Conservation (phyloP, 805 yeast species). For the Sugiyamaella valdiviana region DNA sequence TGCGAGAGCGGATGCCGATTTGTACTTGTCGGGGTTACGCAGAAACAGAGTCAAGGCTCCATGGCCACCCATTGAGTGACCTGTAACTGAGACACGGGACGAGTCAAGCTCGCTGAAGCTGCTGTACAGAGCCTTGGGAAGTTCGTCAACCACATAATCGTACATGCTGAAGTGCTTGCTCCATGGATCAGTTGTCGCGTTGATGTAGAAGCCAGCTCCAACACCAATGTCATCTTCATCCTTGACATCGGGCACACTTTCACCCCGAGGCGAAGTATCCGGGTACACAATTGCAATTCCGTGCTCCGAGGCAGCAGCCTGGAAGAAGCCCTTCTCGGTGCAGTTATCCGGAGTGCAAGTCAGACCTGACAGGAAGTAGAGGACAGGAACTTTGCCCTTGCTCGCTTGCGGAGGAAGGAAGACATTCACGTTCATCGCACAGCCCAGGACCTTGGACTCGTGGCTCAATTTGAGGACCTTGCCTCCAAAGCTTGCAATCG, state of each 20-base stretch:
- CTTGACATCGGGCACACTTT: constrained; percentile 67
- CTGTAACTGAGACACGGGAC: constrained; percentile 66
- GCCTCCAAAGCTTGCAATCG: constrained; percentile 67
- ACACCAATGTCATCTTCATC: constrained; percentile 87
- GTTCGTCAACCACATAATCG: constrained; percentile 69
- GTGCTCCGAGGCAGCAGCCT: constrained; percentile 67
- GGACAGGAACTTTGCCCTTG: constrained; percentile 52
- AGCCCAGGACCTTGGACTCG: constrained; percentile 54
- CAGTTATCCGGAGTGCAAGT: constrained; percentile 94
- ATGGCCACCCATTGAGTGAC: constrained; percentile 98
- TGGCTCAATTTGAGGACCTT: constrained; percentile 69
- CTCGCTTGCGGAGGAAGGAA: constrained; percentile 52
- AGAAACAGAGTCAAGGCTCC: constrained; percentile 77
- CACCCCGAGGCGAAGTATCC: constrained; percentile 94
- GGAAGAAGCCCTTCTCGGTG: constrained; percentile 86
- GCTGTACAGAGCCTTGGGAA: constrained; percentile 47
- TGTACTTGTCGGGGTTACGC: constrained; percentile 63
- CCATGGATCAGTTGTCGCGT: constrained; percentile 75
- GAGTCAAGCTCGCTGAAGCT: constrained; percentile 46
- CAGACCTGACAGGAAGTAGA: constrained; percentile 78
- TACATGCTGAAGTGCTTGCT: constrained; percentile 75
- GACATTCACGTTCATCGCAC: constrained; percentile 78
- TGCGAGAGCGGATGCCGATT: constrained; percentile 81
- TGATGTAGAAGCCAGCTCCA: constrained; percentile 92
- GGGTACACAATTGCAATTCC: constrained; percentile 90